Evolutionary conservation across 768 basidiomycete genomes (phyloP), one percentile per base, ranked within the genome.

Genomic region (Amanita exitialis): DNA sequence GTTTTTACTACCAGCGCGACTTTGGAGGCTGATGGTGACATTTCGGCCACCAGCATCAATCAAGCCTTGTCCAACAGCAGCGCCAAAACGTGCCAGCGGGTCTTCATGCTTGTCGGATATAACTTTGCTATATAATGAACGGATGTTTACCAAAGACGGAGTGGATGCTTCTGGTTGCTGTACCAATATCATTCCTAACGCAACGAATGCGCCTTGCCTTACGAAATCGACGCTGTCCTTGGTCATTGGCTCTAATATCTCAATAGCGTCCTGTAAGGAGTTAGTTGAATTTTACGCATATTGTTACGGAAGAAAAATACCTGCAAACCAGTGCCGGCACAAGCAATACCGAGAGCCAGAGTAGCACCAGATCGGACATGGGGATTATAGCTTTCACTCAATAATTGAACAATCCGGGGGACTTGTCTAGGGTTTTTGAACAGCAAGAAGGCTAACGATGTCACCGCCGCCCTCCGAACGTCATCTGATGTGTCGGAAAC

Each of bases 401-500:
- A 72, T 13, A 99, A 78, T 64, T 99, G 96, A 5, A 99, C 96
- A 53, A 98, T 90, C 41, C 96, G 77, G 16, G 96, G 96, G 2
- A 99, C 94, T 71, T 97, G 94, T 10, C 80, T 78, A 10, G 96
- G 94, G 64, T 89, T 96, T 69, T 97, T 92, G 79, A 95, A 99
- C 25, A 99, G 78, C 51, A 99, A 73, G 73, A 99, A 98, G 0
- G 96, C 92, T 37, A 99, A 77, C 10, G 90, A 83, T 10, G 92
- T 97, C 42, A 99, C 96, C 34, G 96, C 96, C 5, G 96, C 95
- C 53, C 96, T 77, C 55, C 96, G 81, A 18, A 99, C 96, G 64
- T 98, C 96, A 60, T 98, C 94, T 12, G 90, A 95, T 4, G 93
- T 96, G 64, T 99, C 96, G 9, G 95, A 98, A 32, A 99, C 96